Evolutionary conservation across 768 basidiomycete species (phyloP), one percentile per base, ranked within the genome.

Genomic region (Russula compacta): DNA sequence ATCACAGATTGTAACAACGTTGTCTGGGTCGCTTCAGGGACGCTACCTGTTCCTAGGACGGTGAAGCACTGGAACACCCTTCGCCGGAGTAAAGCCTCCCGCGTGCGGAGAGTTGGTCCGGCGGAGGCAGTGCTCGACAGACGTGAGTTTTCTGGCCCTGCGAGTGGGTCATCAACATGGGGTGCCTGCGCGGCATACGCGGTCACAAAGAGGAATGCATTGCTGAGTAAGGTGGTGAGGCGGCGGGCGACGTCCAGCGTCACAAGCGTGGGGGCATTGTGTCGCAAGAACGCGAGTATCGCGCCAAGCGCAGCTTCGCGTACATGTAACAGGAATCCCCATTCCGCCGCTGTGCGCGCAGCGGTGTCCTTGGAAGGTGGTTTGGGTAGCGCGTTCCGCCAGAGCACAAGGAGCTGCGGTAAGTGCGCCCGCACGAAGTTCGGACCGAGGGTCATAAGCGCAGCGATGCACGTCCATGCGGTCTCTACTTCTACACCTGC

Each of bases 311-410:
- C 92, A 65, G 86, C 86, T 73, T 97, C 95, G 24, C 95, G 80
- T 19, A 98, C 89, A 61, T 91, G 85, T 8, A 98, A 77, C 2
- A 99, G 77, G 74, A 98, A 99, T 40, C 81, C 79, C 93, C 94
- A 98, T 67, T 98, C 97, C 0, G 81, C 76, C 21, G 81, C 76
- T 32, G 84, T 82, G 35, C 94, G 78, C 17, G 83, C 83, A 5
- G 79, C 78, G 15, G 83, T 77, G 67, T 98, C 95, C 71, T 97
- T 97, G 68, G 81, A 87, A 0, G 92, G 94, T 0, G 92, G 87
- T 72, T 98, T 99, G 1, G 97, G 94, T 0, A 99, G 78, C 1
- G 95, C 94, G 67, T 99, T 99, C 36, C 97, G 80, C 97, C 97
- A 99, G 3, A 99, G 81, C 0, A 98, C 92, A 43, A 98, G 81